Evolutionary conservation across 208 protist species (phyloP).

Genomic region (Dictyostelium gargantuum): DNA sequence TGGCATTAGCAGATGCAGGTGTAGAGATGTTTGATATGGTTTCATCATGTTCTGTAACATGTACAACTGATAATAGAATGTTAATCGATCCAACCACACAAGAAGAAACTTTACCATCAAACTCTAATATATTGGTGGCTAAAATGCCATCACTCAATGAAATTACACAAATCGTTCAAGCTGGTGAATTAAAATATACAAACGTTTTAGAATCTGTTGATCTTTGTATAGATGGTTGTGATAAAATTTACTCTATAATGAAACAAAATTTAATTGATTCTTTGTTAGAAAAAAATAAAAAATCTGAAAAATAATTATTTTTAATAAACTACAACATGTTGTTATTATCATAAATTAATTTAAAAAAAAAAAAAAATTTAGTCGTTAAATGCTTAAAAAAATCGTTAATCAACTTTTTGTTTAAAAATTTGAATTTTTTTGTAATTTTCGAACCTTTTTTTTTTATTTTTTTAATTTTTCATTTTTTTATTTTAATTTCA

Average conservation of each 20-base stretch:
- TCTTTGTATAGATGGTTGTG: slow-evolving; percentile 79
- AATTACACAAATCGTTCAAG: slow-evolving; percentile 77
- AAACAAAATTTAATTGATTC: slow-evolving; percentile 48
- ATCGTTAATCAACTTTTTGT: too few species aligned
- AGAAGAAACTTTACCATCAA: background rate
- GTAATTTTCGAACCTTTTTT: background rate
- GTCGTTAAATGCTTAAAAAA: too few species aligned
- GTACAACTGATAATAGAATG: background rate
- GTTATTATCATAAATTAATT: too few species aligned
- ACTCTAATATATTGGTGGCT: background rate
- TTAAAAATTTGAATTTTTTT: too few species aligned
- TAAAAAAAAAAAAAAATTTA: too few species aligned
- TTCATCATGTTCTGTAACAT: slow-evolving; percentile 70
- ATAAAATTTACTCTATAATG: slow-evolving; percentile 79
- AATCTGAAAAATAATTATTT: background rate
- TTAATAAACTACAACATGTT: too few species aligned
- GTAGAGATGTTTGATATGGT: slow-evolving; percentile 86
- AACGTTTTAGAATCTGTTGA: slow-evolving; percentile 59
- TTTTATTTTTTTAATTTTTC: background rate
- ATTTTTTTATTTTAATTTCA: background rate
- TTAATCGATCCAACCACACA: slow-evolving; percentile 19
- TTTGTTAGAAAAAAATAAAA: background rate
- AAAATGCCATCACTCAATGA: slow-evolving; percentile 72
- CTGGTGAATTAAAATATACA: slow-evolving; percentile 70
- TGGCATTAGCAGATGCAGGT: slow-evolving; percentile 81